Conservation (phyloP, 2,329 filamentous ascomycete genomes). For the Penicillium sp. region DNA sequence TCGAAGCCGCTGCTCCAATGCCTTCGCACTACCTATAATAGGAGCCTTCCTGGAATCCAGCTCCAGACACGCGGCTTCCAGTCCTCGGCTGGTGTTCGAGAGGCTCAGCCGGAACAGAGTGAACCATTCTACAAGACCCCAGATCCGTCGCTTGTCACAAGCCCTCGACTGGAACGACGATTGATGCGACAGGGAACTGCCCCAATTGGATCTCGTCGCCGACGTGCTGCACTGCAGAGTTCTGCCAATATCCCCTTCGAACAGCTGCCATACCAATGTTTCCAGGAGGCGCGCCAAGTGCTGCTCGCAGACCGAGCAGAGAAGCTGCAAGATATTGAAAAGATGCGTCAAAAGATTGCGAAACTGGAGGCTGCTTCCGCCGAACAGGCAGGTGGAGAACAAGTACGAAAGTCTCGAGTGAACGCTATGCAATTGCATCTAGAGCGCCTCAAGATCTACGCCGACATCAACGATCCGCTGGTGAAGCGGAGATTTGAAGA, state of each 20-base stretch:
- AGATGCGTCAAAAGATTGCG: conserved; percentile 66
- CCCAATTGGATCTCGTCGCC: conserved; percentile 79
- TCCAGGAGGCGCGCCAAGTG: conserved; percentile 89
- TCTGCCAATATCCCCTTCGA: conserved; percentile 76
- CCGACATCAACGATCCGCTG: conserved; percentile 90
- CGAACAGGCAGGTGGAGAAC: conserved; percentile 60
- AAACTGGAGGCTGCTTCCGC: conserved; percentile 60
- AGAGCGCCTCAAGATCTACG: conserved; percentile 78
- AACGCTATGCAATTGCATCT: conserved; percentile 68
- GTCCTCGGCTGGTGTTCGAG: conserved; percentile 46
- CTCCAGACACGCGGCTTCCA: conserved; percentile 49
- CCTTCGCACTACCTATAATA: conserved; percentile 37
- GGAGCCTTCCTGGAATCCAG: conserved; percentile 33
- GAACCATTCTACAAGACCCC: conserved; percentile 44
- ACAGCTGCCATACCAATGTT: conserved; percentile 93
- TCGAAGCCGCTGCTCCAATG: conserved; percentile 45
- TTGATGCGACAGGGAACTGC: conserved; percentile 66
- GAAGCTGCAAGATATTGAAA: conserved; percentile 71
- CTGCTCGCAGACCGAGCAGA: conserved; percentile 74
- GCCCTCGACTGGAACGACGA: conserved; percentile 61
- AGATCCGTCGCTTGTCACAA: conserved; percentile 68
- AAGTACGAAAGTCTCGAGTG: conserved; percentile 64
- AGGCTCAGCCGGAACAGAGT: conserved; percentile 43
- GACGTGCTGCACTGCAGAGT: conserved; percentile 68
- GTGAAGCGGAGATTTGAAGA: conserved; percentile 95